Base-by-base conservation (phyloP, 2,329 filamentous ascomycete species). In the Phyllachora maydis region DNA sequence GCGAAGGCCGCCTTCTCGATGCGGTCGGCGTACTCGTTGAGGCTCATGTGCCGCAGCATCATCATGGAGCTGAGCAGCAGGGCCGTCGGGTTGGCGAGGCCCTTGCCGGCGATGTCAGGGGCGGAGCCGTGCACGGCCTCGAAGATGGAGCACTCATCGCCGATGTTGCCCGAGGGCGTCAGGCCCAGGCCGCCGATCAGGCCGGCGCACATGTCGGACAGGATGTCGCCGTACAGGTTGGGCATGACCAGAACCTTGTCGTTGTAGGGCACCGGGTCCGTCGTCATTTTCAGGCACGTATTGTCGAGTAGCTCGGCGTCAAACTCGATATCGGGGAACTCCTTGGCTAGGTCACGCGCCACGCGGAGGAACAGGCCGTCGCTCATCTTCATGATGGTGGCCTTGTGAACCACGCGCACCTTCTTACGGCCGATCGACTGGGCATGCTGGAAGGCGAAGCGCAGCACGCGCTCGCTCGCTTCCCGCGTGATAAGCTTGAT, bases 371-470 rank as follows among this genome's bases (percentile, higher is more conserved):
- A 98, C 32, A 98, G 78, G 58, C 88, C 88, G 52, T 98, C 88
- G 47, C 76, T 85, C 79, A 93, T 91, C 72, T 98, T 98, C 88
- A 98, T 98, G 61, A 98, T 98, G 47, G 88, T 95, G 50, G 88
- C 88, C 70, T 98, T 98, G 76, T 98, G 88, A 34, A 95, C 83
- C 30, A 82, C 85, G 45, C 83, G 81, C 43, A 95, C 85, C 76
- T 93, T 93, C 49, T 71, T 83, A 63, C 79, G 78, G 56, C 83
- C 82, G 45, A 93, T 76, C 40, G 79, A 69, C 53, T 88, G 66
- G 39, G 88, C 88, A 50, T 98, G 82, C 60, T 98, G 85, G 72
- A 98, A 98, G 42, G 90, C 88, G 52, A 82, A 98, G 47, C 83
- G 75, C 37, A 95, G 70, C 26, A 98, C 88, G 40, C 88, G 76